These are phyloP conservation scores for Paecilomyces sp. DNA, from an alignment of 2,329 filamentous ascomycete genomes.

Conservation along the genomic window DNA sequence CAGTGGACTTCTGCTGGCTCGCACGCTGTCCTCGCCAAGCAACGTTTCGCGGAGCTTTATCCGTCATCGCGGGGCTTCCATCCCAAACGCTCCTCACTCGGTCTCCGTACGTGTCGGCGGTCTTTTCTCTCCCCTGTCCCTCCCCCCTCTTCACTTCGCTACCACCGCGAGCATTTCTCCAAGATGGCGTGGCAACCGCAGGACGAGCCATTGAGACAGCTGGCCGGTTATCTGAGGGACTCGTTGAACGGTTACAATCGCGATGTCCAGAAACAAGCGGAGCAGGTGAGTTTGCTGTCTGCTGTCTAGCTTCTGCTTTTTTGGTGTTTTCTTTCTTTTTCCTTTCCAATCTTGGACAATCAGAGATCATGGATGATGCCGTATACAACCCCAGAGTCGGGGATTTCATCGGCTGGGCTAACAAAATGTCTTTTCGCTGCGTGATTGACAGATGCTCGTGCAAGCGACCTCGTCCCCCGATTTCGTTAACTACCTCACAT, in stretches of 20 bases:
- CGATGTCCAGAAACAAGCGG: conserved; percentile 78
- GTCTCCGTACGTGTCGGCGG: background rate
- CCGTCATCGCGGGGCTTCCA: background rate
- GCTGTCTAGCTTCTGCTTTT: conserved; percentile 5
- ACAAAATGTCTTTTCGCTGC: conserved; percentile 1
- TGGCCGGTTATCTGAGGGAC: conserved; percentile 82
- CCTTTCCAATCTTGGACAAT: background rate
- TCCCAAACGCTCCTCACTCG: background rate
- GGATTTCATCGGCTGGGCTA: background rate
- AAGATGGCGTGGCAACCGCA: conserved; percentile 90
- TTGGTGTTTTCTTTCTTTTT: conserved; percentile 6
- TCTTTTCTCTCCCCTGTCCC: background rate
- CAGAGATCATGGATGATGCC: background rate
- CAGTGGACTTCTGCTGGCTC: background rate
- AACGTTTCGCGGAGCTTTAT: background rate
- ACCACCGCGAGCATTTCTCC: conserved; percentile 6
- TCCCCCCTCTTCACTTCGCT: conserved; percentile 1
- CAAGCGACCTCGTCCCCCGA: conserved; percentile 85
- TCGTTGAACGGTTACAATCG: conserved; percentile 81
- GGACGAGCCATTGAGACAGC: conserved; percentile 78
- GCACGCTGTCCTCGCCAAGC: background rate
- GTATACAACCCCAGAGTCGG: background rate
- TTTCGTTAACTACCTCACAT: conserved; percentile 95
- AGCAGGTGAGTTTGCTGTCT: conserved; percentile 56
- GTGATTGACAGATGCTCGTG: conserved; percentile 68